phyloP scores from a whole-genome alignment of 164 flowering plant species.

The Hamamelis virginiana region DNA sequence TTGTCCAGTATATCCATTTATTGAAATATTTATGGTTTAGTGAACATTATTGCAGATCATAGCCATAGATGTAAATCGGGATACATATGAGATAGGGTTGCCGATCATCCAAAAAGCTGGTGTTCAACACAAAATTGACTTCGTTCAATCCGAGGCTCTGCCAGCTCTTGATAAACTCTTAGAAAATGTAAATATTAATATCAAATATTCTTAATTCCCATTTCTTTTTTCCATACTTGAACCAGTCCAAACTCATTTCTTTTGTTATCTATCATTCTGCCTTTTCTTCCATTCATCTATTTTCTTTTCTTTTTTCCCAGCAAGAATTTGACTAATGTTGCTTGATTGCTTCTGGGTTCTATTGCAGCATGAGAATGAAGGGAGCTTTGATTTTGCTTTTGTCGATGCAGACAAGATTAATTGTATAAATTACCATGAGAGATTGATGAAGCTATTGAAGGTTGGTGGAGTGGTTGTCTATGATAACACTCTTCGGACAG shows the following conservation, averaged over 20 bases:
- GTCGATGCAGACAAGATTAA: conserved; percentile 55
- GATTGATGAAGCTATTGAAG: conserved; percentile 36
- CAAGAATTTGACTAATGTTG: too few species aligned
- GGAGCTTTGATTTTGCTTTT: conserved; percentile 46
- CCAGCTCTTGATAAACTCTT: too few species aligned
- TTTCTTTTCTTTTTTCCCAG: too few species aligned
- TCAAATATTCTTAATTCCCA: too few species aligned
- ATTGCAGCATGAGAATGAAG: conserved; percentile 31
- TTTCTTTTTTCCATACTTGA: too few species aligned
- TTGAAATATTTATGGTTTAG: neutral
- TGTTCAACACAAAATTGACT: too few species aligned
- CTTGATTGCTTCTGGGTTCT: neutral
- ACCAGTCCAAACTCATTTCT: too few species aligned
- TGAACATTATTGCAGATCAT: neutral
- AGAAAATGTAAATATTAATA: too few species aligned
- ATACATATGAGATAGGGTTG: conserved; percentile 3
- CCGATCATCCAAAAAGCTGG: conserved; percentile 1
- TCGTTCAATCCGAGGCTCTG: too few species aligned
- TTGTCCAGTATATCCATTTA: neutral
- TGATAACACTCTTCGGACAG: conserved; percentile 48
- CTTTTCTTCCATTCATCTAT: too few species aligned
- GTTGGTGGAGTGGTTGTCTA: conserved; percentile 42
- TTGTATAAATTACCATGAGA: conserved; percentile 44
- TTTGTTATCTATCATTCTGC: too few species aligned
- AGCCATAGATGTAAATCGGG: neutral